Base-by-base conservation (phyloP, 1,284 basidiomycete genomes). In the Cryptococcus neoformans region DNA sequence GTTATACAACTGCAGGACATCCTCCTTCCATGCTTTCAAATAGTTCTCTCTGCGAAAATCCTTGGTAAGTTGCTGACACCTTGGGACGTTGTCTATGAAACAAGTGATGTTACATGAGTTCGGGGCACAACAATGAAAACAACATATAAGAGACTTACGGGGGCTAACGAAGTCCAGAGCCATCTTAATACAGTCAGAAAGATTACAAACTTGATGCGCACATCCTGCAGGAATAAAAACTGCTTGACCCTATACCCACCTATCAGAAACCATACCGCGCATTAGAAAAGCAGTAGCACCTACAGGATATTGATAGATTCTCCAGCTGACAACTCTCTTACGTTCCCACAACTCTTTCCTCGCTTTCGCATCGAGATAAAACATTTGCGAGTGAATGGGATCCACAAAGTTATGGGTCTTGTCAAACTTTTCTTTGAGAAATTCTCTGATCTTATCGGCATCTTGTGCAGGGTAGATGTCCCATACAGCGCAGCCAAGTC, bases 181-280 rank as follows among this genome's bases (percentile, higher is more conserved):
- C 49, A 96, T 89, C 79, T 97, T 97, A 80, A 97, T 87, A 73
- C 90, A 95, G 74, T 96, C 92, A 10, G 90, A 82, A 38, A 94
- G 78, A 61, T 75, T 78, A 55, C 84, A 70, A 51, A 91, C 90
- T 82, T 94, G 91, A 77, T 96, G 92, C 0, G 93, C 92, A 75
- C 91, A 96, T 38, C 94, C 93, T 1, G 93, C 93, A 3, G 93
- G 93, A 64, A 98, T 92, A 74, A 97, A 94, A 10, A 98, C 87
- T 0, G 91, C 93, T 67, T 98, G 88, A n/a, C 92, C 92, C 73
- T 75, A 53, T 10, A 12, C 12, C 11, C 17, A 54, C 12, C 21
- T 21, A 21, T 21, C 21, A 21, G 21, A 21, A 21, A 21, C 34
- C 21, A 21, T 21, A 21, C 21, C 21, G 21, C 21, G 21, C 21